Percentiles rank a stretch among this genome's conserved stretches.
Conservation (phyloP, 139 green algal species). For the Raphidocelis subcapitata region DNA sequence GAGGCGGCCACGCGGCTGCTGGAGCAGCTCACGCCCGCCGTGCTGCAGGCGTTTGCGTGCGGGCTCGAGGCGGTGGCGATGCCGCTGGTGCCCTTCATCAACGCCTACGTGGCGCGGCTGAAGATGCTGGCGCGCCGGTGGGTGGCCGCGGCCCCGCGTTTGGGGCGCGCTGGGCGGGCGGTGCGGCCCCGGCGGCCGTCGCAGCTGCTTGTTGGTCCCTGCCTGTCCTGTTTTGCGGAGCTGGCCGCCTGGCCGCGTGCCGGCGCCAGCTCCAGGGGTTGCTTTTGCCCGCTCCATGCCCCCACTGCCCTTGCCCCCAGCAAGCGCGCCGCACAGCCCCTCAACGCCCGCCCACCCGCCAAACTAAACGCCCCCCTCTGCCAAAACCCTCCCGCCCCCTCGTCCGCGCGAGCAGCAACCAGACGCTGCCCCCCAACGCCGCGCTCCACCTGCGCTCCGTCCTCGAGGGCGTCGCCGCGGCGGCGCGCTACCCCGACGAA, state of each 20-base stretch:
- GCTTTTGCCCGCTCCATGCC: too few species aligned
- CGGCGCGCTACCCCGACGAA: slow-evolving; percentile 44
- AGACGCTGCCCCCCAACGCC: slow-evolving; percentile 29
- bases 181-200: too few species aligned
- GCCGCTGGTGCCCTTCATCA: slow-evolving; percentile 75
- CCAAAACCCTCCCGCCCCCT: neutral
- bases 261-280: too few species aligned
- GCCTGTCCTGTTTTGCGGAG: neutral
- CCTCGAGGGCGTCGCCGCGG: slow-evolving; percentile 48
- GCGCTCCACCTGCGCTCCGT: slow-evolving; percentile 54
- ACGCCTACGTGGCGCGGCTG: slow-evolving; percentile 64
- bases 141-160: neutral
- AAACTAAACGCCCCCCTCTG: neutral
- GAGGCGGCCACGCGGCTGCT: slow-evolving; percentile 44
- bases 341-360: too few species aligned
- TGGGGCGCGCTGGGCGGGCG: neutral
- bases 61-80: slow-evolving; percentile 62
- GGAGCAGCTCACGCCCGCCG: slow-evolving; percentile 42
- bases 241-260: neutral
- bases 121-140: slow-evolving; percentile 37
- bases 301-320: too few species aligned
- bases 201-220: too few species aligned
- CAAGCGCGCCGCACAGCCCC: too few species aligned
- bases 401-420: slow-evolving; percentile 21
- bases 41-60: slow-evolving; percentile 54